These are phyloP conservation scores for Tulasnella sp. DNA, from an alignment of 768 basidiomycete species.

Conservation along the genomic window DNA sequence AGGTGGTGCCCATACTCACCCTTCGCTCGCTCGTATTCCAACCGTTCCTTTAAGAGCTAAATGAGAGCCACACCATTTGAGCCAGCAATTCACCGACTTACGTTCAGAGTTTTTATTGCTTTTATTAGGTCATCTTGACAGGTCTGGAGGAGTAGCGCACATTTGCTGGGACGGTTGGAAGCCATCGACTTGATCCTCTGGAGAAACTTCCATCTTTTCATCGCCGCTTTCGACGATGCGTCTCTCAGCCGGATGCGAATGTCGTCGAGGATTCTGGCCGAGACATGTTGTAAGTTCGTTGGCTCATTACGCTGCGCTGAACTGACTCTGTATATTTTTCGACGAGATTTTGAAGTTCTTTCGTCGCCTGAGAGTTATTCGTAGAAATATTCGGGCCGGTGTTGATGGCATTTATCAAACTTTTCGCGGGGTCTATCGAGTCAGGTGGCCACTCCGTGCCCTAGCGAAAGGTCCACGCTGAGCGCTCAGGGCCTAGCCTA, in stretches of 20 bases:
- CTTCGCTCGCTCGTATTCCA: background rate
- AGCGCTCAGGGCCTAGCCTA: background rate
- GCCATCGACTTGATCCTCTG: background rate
- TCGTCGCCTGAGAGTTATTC: background rate
- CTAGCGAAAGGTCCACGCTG: background rate
- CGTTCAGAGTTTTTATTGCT: background rate
- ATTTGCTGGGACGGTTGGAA: background rate
- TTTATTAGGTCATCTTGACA: background rate
- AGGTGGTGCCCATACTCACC: background rate
- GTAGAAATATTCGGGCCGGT: background rate
- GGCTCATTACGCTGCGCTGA: background rate
- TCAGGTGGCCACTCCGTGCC: background rate
- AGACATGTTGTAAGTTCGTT: background rate
- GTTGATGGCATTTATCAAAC: background rate
- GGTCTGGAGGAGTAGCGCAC: background rate
- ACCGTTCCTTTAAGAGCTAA: background rate
- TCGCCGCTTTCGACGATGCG: background rate
- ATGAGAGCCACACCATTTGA: background rate
- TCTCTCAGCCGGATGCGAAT: background rate
- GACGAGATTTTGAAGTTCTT: background rate
- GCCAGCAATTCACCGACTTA: background rate
- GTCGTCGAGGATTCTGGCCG: background rate
- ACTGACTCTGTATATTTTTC: background rate
- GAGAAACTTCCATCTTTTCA: background rate
- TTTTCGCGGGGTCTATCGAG: background rate